phyloP scores from a whole-genome alignment of 768 basidiomycete species.

The Collybia nuda region DNA sequence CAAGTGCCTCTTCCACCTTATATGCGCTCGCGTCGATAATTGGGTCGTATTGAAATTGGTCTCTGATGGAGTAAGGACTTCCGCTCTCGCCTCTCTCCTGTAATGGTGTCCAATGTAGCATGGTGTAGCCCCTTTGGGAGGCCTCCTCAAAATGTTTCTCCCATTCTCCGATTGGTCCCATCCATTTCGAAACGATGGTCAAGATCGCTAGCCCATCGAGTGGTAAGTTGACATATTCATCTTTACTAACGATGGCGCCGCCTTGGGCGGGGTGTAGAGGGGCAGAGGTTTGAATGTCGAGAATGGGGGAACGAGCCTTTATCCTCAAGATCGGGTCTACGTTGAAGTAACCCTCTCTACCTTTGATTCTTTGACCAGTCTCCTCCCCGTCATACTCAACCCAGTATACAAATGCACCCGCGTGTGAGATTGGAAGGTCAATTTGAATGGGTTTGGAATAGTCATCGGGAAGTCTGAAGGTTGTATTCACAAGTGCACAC shows the following conservation, averaged over 20 bases:
- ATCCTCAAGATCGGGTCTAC: conserved; percentile 86
- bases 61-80: conserved; percentile 91
- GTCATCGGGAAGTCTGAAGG: conserved; percentile 72
- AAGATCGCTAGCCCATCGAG: conserved; percentile 88
- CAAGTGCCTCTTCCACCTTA: conserved; percentile 63
- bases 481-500: conserved; percentile 16
- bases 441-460: conserved; percentile 91
- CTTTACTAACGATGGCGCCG: conserved; percentile 47
- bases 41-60: conserved; percentile 84
- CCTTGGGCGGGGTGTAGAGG: conserved; percentile 52
- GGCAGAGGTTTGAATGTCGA: conserved; percentile 47
- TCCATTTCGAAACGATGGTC: conserved; percentile 97
- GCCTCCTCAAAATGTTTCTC: conserved; percentile 78
- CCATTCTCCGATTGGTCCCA: conserved; percentile 86
- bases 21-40: conserved; percentile 60
- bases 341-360: conserved; percentile 93
- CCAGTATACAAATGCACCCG: conserved; percentile 95
- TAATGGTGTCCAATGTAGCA: conserved; percentile 96
- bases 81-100: conserved; percentile 88
- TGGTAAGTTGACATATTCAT: conserved; percentile 65
- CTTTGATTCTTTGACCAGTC: conserved; percentile 64
- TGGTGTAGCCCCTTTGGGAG: conserved; percentile 90
- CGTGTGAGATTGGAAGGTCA: conserved; percentile 94
- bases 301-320: conserved; percentile 73
- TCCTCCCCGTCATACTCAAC: conserved; percentile 80